These are phyloP conservation scores for Apiotrichum gracile DNA, from an alignment of 1,284 basidiomycete species.

Conservation along the genomic window DNA sequence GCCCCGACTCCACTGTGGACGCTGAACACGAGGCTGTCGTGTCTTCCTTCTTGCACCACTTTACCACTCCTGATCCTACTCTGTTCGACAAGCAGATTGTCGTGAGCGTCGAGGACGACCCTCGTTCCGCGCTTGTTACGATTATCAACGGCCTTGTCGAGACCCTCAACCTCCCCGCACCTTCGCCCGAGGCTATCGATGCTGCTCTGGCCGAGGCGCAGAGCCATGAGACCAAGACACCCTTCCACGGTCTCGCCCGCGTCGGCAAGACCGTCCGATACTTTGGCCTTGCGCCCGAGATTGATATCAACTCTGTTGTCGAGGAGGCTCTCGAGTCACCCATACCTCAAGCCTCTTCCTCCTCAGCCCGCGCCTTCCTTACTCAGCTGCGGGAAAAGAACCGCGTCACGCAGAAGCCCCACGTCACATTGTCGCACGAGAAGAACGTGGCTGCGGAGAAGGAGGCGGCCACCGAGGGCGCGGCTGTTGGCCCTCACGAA, in stretches of 20 bases:
- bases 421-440: slow-evolving; percentile 79
- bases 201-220: slow-evolving; percentile 56
- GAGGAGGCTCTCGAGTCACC: slow-evolving; percentile 10
- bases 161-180: slow-evolving; percentile 50
- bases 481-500: slow-evolving; percentile 9
- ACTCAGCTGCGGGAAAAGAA: slow-evolving; percentile 51
- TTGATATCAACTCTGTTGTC: slow-evolving; percentile 52
- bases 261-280: slow-evolving; percentile 56
- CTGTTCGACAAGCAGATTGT: slow-evolving; percentile 65
- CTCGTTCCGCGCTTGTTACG: slow-evolving; percentile 56
- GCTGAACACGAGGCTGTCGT: slow-evolving; percentile 73
- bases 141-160: slow-evolving; percentile 59
- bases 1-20: slow-evolving; percentile 52
- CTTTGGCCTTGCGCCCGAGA: slow-evolving; percentile 68
- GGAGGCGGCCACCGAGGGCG: slow-evolving; percentile 34
- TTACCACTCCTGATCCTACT: slow-evolving; percentile 60
- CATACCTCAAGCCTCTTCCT: slow-evolving; percentile 25
- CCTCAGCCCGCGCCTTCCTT: slow-evolving; percentile 52
- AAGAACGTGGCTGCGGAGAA: slow-evolving; percentile 52
- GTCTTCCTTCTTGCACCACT: slow-evolving; percentile 65
- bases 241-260: slow-evolving; percentile 27
- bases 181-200: slow-evolving; percentile 55
- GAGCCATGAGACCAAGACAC: slow-evolving; percentile 33
- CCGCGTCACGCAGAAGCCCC: slow-evolving; percentile 62
- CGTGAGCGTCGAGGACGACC: slow-evolving; percentile 56